Evolutionary conservation across 2,329 filamentous ascomycete species (phyloP).

Genomic region (Mollisiaceae sp.): DNA sequence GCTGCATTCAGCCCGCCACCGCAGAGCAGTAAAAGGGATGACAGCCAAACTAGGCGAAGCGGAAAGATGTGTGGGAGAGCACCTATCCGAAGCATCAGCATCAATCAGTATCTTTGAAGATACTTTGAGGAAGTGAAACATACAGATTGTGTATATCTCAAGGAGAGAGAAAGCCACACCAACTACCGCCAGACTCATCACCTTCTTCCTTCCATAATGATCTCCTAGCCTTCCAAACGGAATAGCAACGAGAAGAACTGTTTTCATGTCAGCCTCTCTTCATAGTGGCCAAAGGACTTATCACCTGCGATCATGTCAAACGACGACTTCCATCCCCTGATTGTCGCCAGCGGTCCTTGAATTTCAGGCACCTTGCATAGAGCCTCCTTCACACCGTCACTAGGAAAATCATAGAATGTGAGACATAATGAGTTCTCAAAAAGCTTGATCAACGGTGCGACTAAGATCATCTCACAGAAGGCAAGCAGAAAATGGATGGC

Average conservation of each 20-base stretch:
- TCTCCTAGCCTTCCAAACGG: conserved; percentile 41
- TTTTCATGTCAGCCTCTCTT: not conserved
- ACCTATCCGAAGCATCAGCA: conserved; percentile 24
- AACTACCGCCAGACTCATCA: conserved; percentile 37
- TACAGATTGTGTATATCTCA: conserved; percentile 41
- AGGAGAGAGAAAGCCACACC: conserved; percentile 35
- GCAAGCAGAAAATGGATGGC: conserved; percentile 41
- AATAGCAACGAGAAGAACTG: conserved; percentile 41
- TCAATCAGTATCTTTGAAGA: too few species aligned
- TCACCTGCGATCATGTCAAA: conserved; percentile 41
- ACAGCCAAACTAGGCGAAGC: conserved; percentile 39
- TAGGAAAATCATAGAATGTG: conserved; percentile 36
- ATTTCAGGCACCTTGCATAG: conserved; percentile 40
- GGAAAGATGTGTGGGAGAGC: conserved; percentile 38
- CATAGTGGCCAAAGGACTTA: not conserved
- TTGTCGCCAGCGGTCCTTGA: conserved; percentile 37
- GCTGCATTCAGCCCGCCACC: conserved; percentile 41
- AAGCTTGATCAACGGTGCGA: conserved; percentile 39
- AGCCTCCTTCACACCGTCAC: conserved; percentile 27
- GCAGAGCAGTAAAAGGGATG: conserved; percentile 37
- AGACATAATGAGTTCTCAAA: conserved; percentile 41
- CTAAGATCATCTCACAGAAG: conserved; percentile 40
- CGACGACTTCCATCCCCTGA: conserved; percentile 41
- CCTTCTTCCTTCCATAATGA: conserved; percentile 35
- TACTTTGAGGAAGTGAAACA: conserved; percentile 13